These are phyloP conservation scores for Pseudogymnoascus sp. DNA, from an alignment of 2,329 filamentous ascomycete species.

Conservation along the genomic window DNA sequence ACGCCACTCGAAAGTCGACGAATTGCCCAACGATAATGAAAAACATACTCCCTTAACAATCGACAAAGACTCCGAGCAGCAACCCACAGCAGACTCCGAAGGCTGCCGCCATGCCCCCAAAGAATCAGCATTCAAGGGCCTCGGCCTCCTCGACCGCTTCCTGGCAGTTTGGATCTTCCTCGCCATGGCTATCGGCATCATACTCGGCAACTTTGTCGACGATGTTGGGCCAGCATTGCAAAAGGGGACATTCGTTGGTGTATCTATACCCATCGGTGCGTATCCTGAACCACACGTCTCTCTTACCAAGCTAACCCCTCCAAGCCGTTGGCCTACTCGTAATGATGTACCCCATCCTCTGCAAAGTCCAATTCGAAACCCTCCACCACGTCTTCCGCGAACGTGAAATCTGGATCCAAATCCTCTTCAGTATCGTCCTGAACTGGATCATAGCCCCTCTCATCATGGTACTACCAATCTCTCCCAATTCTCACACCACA, in stretches of 20 bases:
- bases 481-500: background rate
- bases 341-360: conserved; percentile 93
- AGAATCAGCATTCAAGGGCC: conserved; percentile 11
- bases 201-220: conserved; percentile 55
- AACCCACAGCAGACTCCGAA: background rate
- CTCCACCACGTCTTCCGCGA: conserved; percentile 58
- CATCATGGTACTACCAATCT: conserved; percentile 49
- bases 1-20: background rate
- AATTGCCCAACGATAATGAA: background rate
- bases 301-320: background rate
- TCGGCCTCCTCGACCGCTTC: conserved; percentile 42
- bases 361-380: conserved; percentile 73
- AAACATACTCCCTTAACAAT: background rate
- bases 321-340: conserved; percentile 70
- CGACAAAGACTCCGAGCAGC: background rate
- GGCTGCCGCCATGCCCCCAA: background rate
- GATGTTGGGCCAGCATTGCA: conserved; percentile 47
- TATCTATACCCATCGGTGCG: conserved; percentile 54
- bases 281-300: conserved; percentile 5
- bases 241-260: conserved; percentile 53
- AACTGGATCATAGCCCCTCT: conserved; percentile 82
- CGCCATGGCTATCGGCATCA: conserved; percentile 57
- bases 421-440: conserved; percentile 65
- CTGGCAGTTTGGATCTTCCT: conserved; percentile 54
- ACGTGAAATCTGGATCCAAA: conserved; percentile 64